Evolutionary conservation across 768 basidiomycete genomes (phyloP), one percentile per base, ranked within the genome.

Genomic region (Kondoa subrosea): DNA sequence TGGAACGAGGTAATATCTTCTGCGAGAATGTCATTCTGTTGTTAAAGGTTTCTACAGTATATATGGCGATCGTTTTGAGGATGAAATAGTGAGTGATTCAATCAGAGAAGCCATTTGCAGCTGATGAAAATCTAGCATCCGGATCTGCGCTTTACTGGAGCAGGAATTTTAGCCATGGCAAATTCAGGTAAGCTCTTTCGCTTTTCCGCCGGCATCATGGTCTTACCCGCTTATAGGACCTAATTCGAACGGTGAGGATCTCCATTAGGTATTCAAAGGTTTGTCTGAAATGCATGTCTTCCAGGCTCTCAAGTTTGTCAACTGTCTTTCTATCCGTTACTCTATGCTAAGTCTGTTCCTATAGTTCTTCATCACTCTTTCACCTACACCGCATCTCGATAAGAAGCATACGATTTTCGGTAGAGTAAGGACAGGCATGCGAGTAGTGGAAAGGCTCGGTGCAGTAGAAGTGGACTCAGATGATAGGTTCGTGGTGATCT

Each of bases 141-240:
- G 1, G 91, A 95, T 16, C 78, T 96, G 72, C 81, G 91, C 61
- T 96, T 96, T 79, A 91, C 91, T 1, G 93, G 93, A 21, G 91
- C 92, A 57, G 93, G 93, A 0, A 91, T 96, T 68, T 84, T 97
- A 29, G 91, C 75, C 25, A 80, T 80, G 78, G 79, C 80, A 21
- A 79, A 80, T 69, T 75, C 73, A 50, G 40, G 40, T 50, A 21
- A 50, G 40, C 40, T 50, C 40, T 50, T 21, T 50, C 21, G 8
- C 8, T 21, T 50, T 50, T 8, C 40, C 21, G 40, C 21, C 40
- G 40, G 8, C 21, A 21, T 50, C 40, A 8, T 50, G 40, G 21
- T 50, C n/a, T n/a, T n/a, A n/a, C n/a, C n/a, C n/a, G n/a, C n/a
- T 50, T 21, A 50, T 21, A 31, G 78, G 77, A 4, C 79, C 79